Conservation (phyloP, 805 yeast genomes). For the Wickerhamiella musiphila region DNA sequence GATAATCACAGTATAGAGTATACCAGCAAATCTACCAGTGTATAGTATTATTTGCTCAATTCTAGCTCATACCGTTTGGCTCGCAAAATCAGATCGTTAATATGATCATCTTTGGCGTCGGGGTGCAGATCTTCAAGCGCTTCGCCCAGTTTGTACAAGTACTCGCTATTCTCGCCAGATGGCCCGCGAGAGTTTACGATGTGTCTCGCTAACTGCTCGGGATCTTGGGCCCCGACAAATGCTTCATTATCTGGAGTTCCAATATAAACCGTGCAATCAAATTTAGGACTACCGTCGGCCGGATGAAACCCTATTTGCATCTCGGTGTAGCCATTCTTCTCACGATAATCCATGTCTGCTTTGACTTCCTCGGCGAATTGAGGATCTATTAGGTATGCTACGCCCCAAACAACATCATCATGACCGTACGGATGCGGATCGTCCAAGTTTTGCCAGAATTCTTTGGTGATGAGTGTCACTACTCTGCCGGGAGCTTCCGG, state of each 20-base stretch:
- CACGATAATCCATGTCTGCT: conserved; percentile 62
- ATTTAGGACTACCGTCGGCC: conserved; percentile 18
- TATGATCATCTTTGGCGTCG: conserved; percentile 26
- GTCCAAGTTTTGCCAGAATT: conserved; percentile 30
- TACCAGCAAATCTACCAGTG: no score
- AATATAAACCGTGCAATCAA: conserved; percentile 54
- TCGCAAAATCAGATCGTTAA: conserved; percentile 22
- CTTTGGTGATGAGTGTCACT: conserved; percentile 54
- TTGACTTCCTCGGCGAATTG: conserved; percentile 42
- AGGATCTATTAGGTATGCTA: conserved; percentile 65
- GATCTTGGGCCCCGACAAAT: conserved; percentile 66
- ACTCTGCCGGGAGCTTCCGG: conserved; percentile 80
- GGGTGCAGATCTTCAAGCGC: conserved; percentile 30
- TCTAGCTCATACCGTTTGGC: conserved; percentile 16
- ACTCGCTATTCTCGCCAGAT: conserved; percentile 66
- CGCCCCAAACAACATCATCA: conserved; percentile 43
- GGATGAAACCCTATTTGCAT: conserved; percentile 51
- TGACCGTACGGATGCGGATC: conserved; percentile 25
- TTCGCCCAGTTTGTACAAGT: conserved; percentile 36
- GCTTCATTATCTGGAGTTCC: conserved; percentile 71
- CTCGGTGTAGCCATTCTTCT: conserved; percentile 72
- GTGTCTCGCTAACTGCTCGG: conserved; percentile 39
- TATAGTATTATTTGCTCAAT: no score
- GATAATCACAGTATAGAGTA: background rate
- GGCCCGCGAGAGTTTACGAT: conserved; percentile 51